Evolutionary conservation across 257 asterid species (phyloP).

Genomic region (Plantago elongata): DNA sequence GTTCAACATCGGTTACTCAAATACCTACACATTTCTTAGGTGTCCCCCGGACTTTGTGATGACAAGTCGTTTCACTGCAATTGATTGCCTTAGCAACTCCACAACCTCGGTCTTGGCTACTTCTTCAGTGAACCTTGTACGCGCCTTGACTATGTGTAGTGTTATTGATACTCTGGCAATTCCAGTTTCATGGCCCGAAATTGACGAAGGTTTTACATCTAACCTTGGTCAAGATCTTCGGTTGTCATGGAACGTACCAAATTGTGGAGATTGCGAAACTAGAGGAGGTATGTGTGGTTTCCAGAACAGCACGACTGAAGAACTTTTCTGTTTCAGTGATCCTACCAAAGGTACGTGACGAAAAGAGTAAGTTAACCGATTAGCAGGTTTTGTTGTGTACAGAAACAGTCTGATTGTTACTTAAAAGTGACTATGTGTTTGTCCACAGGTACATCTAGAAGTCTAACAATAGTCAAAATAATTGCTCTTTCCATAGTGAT

Average conservation of each 20-base stretch:
- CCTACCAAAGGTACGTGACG: slow-evolving; percentile 24
- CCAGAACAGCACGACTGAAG: slow-evolving; percentile 21
- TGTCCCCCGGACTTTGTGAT: slow-evolving; percentile 35
- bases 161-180: slow-evolving; percentile 25
- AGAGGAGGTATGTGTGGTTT: slow-evolving; percentile 41
- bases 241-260: slow-evolving; percentile 39
- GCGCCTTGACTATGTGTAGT: slow-evolving; percentile 39
- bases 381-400: no score
- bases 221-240: slow-evolving; percentile 23
- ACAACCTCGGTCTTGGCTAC: slow-evolving; percentile 43
- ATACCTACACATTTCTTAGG: slow-evolving; percentile 49
- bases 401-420: not conserved
- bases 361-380: not conserved
- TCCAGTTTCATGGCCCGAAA: slow-evolving; percentile 38
- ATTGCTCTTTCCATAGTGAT: slow-evolving; percentile 35
- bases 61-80: slow-evolving; percentile 16
- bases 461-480: slow-evolving; percentile 29
- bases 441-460: slow-evolving; percentile 26
- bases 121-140: slow-evolving; percentile 25
- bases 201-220: slow-evolving; percentile 23
- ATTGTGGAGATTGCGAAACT: slow-evolving; percentile 37
- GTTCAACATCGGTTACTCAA: slow-evolving; percentile 27
- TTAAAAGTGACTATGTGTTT: not conserved
- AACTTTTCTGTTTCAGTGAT: slow-evolving; percentile 25
- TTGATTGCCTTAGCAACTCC: slow-evolving; percentile 66